Conservation (phyloP, 2,329 filamentous ascomycete genomes). For the Sporothrix phasma region DNA sequence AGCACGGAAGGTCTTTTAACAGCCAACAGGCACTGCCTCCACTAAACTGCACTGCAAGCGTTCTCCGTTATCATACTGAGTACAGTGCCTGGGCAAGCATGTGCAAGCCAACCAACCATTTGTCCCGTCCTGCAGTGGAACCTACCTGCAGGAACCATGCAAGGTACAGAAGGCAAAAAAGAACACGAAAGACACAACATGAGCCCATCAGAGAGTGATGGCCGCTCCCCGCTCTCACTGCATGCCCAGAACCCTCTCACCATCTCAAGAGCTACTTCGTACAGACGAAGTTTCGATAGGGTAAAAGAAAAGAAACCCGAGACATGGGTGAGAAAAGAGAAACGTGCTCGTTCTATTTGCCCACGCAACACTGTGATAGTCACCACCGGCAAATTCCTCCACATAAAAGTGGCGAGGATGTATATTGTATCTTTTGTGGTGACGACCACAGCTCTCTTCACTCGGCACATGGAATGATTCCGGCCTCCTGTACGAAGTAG, state of each 20-base stretch:
- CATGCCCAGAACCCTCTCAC: neutral
- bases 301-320: neutral
- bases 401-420: too few species aligned
- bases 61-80: neutral
- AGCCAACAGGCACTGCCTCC: neutral
- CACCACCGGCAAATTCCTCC: neutral
- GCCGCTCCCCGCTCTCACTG: neutral
- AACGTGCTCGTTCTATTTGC: neutral
- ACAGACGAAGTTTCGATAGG: neutral
- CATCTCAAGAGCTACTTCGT: too few species aligned
- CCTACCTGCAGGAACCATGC: conserved; percentile 15
- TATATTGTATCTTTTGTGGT: neutral
- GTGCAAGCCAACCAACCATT: neutral
- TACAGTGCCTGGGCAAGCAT: neutral
- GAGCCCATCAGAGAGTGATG: neutral
- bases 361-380: neutral
- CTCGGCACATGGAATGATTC: neutral
- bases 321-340: neutral
- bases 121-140: neutral
- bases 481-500: too few species aligned
- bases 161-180: conserved; percentile 11
- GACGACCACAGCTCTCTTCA: neutral
- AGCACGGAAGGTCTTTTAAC: neutral
- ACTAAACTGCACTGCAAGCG: neutral
- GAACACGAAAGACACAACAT: neutral